Evolutionary conservation across 805 yeast genomes (phyloP).

Genomic region (Hermanozyma aechmeae): DNA sequence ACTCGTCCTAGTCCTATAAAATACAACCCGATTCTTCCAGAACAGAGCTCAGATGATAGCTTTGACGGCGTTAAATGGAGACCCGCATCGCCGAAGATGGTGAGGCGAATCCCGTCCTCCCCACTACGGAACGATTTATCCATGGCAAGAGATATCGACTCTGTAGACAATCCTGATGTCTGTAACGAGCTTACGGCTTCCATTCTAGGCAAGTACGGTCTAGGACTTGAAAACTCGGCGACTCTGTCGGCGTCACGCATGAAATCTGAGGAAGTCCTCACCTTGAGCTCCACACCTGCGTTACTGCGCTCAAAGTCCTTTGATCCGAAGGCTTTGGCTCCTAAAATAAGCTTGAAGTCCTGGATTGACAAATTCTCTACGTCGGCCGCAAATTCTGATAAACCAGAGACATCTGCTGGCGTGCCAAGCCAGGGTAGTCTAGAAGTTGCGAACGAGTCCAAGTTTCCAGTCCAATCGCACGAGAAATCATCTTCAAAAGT

Average conservation of each 20-base stretch:
- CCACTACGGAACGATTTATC: too few relatives aligned
- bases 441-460: conserved; percentile 5
- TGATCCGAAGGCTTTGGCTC: conserved; percentile 9
- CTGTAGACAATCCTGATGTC: too few relatives aligned
- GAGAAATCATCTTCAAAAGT: background rate
- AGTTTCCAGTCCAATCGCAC: background rate
- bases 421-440: conserved; percentile 7
- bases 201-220: conserved; percentile 34
- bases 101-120: too few relatives aligned
- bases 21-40: conserved; percentile 8
- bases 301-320: conserved; percentile 29
- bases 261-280: conserved; percentile 16
- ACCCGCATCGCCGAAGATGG: too few relatives aligned
- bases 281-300: conserved; percentile 19
- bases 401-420: conserved; percentile 2
- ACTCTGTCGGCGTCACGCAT: conserved; percentile 29
- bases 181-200: conserved; percentile 28
- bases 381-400: conserved; percentile 11
- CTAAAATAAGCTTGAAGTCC: conserved; percentile 5
- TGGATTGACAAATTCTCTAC: conserved; percentile 26
- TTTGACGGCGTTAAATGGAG: conserved; percentile 31
- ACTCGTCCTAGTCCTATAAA: too few relatives aligned
- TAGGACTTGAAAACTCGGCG: conserved; percentile 22
- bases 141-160: too few relatives aligned
- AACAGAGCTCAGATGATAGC: conserved; percentile 34